Evolutionary conservation across 2,329 filamentous ascomycete species (phyloP), one percentile per base, ranked within the genome.

Genomic region (Aspergillus sp.): DNA sequence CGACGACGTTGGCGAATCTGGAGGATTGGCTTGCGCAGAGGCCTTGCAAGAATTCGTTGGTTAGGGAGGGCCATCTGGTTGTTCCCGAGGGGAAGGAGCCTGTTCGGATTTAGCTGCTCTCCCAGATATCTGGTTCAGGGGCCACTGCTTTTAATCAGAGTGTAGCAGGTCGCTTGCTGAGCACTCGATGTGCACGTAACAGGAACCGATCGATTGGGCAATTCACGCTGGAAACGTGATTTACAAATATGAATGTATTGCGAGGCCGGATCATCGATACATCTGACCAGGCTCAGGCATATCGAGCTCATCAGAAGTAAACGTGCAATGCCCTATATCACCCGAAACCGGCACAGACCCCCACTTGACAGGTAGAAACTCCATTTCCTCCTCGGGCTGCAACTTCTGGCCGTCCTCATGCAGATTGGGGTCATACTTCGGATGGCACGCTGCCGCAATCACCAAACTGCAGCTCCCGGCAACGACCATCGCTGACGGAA

Each of bases 1-100:
- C 84, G 50, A 83, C 80, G 56, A 89, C 87, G 1, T 68, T 89
- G 63, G 74, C 77, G 59, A 90, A 89, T 71, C 69, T 88, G 3
- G 77, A 67, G 19, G 72, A 76, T 61, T 76, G 74, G 59, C 60
- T 62, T n/a, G 43, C 57, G 17, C 66, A 60, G 11, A 66, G 69
- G 19, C 63, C 68, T 0, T 76, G 73, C 59, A 61, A 66, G 30
- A 75, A 74, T 55, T 72, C 73, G 6, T 52, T 76, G 59, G 72
- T 75, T 0, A 64, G 66, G 0, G 71, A 69, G 57, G 71, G 73
- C 0, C 69, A 75, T 67, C 60, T 73, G n/a, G 52, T 72, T 17
- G 70, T 68, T 22, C 52, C 56, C 7, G 57, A 19, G 51, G 67
- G 69, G 49, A 70, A 64, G 13, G 69, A 72, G 45, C 74, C 74